Evolutionary conservation across 192 early-diverging fungal genomes (phyloP).

Genomic region (Chytriomyces confervae): DNA sequence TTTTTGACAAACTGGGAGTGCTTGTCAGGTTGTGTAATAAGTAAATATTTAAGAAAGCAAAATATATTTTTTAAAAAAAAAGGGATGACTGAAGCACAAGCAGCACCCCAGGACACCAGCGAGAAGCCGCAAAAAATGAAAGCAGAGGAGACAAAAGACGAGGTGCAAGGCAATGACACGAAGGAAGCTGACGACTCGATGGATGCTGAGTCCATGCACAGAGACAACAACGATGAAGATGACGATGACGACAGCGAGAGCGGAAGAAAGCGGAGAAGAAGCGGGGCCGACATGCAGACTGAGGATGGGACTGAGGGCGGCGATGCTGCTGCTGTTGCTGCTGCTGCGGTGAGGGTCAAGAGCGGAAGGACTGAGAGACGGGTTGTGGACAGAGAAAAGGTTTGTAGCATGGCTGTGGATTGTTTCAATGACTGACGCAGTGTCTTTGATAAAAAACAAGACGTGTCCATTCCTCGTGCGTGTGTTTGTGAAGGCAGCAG

Average conservation of each 20-base stretch:
- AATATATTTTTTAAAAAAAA: not conserved
- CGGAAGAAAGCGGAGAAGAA: not conserved
- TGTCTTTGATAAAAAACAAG: not conserved
- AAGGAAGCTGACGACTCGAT: not conserved
- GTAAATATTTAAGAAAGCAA: not conserved
- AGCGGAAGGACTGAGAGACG: not conserved
- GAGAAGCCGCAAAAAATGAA: not conserved
- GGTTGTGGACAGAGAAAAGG: not conserved
- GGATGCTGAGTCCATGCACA: not conserved
- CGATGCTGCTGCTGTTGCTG: not conserved
- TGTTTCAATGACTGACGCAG: not conserved
- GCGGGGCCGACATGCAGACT: not conserved
- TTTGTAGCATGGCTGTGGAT: not conserved
- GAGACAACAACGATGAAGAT: conserved; percentile 2
- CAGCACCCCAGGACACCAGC: too few relatives aligned
- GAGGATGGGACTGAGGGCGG: conserved; percentile 2
- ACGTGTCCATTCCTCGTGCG: conserved; percentile 10
- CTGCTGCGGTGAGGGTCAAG: not conserved
- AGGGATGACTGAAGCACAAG: not conserved
- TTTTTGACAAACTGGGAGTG: not conserved
- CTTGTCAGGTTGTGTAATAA: not conserved
- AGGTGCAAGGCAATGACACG: not conserved
- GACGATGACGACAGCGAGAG: not conserved
- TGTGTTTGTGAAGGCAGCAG: not conserved
- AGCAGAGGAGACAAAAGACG: not conserved